These are phyloP conservation scores for Wickerhamomyces ciferrii DNA, from an alignment of 805 yeast species.

Conservation along the genomic window DNA sequence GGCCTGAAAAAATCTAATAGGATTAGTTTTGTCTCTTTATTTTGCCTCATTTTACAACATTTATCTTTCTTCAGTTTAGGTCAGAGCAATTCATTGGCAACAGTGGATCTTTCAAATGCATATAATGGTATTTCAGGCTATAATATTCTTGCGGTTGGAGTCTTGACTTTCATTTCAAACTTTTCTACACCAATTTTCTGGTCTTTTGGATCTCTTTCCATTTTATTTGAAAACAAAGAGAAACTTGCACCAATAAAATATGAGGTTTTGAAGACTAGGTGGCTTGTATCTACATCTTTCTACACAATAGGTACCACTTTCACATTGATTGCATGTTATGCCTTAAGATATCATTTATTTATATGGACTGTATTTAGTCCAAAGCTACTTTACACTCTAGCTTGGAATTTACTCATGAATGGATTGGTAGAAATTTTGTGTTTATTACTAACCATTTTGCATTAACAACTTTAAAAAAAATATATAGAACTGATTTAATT, in stretches of 20 bases:
- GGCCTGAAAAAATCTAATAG: not conserved
- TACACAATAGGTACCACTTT: slow-evolving; percentile 55
- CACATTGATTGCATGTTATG: slow-evolving; percentile 63
- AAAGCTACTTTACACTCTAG: slow-evolving; percentile 71
- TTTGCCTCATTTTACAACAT: slow-evolving; percentile 55
- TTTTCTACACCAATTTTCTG: slow-evolving; percentile 85
- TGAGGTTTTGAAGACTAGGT: slow-evolving; percentile 27
- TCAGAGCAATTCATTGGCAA: slow-evolving; percentile 86
- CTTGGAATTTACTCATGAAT: slow-evolving; percentile 61
- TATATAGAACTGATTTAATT: no score
- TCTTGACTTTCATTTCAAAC: slow-evolving; percentile 76
- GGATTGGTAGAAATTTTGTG: slow-evolving; percentile 21
- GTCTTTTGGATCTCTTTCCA: slow-evolving; percentile 45
- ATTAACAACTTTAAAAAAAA: not conserved
- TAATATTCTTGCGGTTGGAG: slow-evolving; percentile 64
- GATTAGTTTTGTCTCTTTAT: slow-evolving; percentile 7
- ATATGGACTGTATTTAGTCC: slow-evolving; percentile 99
- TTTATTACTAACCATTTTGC: slow-evolving; percentile 2
- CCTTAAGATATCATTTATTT: slow-evolving; percentile 79
- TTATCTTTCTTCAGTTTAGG: slow-evolving; percentile 83
- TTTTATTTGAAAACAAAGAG: slow-evolving; percentile 28
- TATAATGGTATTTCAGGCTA: slow-evolving; percentile 83
- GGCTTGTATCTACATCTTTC: slow-evolving; percentile 29
- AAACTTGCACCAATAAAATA: slow-evolving; percentile 22
- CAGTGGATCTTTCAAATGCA: slow-evolving; percentile 86